These are phyloP conservation scores for Microascus cirrosus DNA, from an alignment of 2,329 filamentous ascomycete genomes.

Conservation along the genomic window DNA sequence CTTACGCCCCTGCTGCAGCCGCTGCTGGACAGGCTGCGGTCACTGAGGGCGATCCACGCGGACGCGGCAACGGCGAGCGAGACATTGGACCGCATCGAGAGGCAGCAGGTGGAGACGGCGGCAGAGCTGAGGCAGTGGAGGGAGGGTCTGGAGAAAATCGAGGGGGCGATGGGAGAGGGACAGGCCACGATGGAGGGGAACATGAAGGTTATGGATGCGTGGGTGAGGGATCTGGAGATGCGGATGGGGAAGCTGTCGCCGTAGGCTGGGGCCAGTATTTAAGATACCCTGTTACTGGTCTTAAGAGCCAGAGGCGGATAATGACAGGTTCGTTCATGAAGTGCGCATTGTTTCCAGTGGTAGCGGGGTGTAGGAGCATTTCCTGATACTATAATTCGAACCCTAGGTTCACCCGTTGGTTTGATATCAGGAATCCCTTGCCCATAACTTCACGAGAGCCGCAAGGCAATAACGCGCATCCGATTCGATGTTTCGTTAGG, in stretches of 20 bases:
- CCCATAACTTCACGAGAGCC: too few relatives aligned
- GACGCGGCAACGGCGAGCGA: constrained; percentile 75
- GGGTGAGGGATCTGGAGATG: constrained; percentile 78
- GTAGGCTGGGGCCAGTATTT: neutral
- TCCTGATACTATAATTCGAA: too few relatives aligned
- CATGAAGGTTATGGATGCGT: constrained; percentile 72
- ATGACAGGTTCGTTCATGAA: too few relatives aligned
- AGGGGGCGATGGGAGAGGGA: constrained; percentile 60
- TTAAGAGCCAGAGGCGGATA: neutral
- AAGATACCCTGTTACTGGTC: neutral
- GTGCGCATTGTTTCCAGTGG: too few relatives aligned
- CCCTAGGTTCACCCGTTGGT: too few relatives aligned
- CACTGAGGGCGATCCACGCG: constrained; percentile 72
- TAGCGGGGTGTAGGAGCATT: too few relatives aligned
- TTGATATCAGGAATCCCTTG: too few relatives aligned
- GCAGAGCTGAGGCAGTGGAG: constrained; percentile 79
- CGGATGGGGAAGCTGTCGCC: constrained; percentile 23
- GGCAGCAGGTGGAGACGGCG: constrained; percentile 69
- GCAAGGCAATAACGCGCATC: too few relatives aligned
- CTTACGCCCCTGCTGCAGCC: constrained; percentile 76
- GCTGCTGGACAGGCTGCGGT: constrained; percentile 74
- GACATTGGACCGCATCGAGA: constrained; percentile 67
- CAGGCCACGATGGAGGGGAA: constrained; percentile 65
- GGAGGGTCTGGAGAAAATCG: constrained; percentile 68
- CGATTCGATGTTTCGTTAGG: too few relatives aligned